Evolutionary conservation across 1,284 basidiomycete genomes (phyloP), one percentile per base, ranked within the genome.

Genomic region (Cryptococcus amylolentus): DNA sequence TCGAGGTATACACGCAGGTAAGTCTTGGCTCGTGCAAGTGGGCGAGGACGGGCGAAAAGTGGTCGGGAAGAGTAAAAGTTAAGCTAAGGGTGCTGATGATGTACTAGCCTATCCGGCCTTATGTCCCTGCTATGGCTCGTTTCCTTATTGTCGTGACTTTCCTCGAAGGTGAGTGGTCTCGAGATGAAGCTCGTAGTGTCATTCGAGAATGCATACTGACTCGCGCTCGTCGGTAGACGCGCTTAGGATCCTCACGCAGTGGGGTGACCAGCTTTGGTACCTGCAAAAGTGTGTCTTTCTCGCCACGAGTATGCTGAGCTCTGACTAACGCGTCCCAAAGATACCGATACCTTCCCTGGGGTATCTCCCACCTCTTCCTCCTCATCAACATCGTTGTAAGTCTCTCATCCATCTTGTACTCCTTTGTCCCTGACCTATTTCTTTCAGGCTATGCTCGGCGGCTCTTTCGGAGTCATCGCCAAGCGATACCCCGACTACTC

Each of bases 71-170:
- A 44, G 18, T 28, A 37, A 26, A 35, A 35, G 31, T 35, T 6
- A 6, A 10, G 31, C 31, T 35, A 35, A 35, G 31, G 20, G 14
- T 37, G 55, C 49, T 49, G 53, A 54, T 52, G 51, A 4, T 13
- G 44, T 7, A 27, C 8, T 60, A 77, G 72, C 95, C 96, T 31
- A 82, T 98, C 78, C 88, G 89, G 77, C 96, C 96, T 51, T 88
- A 95, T 77, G 83, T 99, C 68, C 95, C 96, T 31, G 88, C 91
- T 50, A 87, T 98, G 74, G 96, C 93, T 60, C 85, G 96, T 64
- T 98, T 98, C 80, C 80, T 99, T 64, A 98, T 98, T 76, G 92
- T 99, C 54, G 92, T 96, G 44, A 99, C 95, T 5, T 99, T 99
- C 81, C 80, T 95, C 74, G 95, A 99, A 81, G 95, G 72, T 75